Conservation (phyloP, 805 yeast species). For the Candida parachauliodes region DNA sequence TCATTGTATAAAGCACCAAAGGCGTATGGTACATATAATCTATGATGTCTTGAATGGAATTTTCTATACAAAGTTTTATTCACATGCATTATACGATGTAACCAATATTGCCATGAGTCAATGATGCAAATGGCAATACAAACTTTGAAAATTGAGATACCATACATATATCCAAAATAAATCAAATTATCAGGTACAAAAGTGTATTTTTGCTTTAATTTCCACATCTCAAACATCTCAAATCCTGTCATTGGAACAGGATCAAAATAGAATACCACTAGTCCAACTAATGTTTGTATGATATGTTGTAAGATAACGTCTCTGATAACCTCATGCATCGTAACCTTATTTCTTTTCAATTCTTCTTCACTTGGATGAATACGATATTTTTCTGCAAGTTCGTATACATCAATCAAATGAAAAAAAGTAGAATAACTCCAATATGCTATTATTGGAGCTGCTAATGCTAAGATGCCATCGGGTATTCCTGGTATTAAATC, state of each 20-base stretch:
- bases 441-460: constrained; percentile 76
- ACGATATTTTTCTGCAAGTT: constrained; percentile 77
- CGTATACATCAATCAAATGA: constrained; percentile 68
- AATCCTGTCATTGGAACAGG: constrained; percentile 49
- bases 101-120: constrained; percentile 93
- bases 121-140: constrained; percentile 65
- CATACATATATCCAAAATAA: constrained; percentile 56
- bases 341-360: constrained; percentile 67
- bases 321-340: constrained; percentile 61
- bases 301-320: constrained; percentile 86
- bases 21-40: constrained; percentile 93
- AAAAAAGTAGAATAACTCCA: constrained; percentile 77
- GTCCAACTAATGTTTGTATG: constrained; percentile 75
- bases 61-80: constrained; percentile 71
- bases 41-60: constrained; percentile 93
- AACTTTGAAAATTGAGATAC: constrained; percentile 57
- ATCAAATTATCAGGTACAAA: constrained; percentile 47
- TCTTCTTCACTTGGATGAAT: constrained; percentile 93
- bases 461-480: constrained; percentile 69
- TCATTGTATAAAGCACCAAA: constrained; percentile 94
- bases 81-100: constrained; percentile 86
- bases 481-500: constrained; percentile 49
- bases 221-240: constrained; percentile 48
- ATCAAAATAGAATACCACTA: constrained; percentile 52
- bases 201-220: constrained; percentile 31